Evolutionary conservation across 1,284 basidiomycete genomes (phyloP).

Genomic region (Heterobasidion irregulare): DNA sequence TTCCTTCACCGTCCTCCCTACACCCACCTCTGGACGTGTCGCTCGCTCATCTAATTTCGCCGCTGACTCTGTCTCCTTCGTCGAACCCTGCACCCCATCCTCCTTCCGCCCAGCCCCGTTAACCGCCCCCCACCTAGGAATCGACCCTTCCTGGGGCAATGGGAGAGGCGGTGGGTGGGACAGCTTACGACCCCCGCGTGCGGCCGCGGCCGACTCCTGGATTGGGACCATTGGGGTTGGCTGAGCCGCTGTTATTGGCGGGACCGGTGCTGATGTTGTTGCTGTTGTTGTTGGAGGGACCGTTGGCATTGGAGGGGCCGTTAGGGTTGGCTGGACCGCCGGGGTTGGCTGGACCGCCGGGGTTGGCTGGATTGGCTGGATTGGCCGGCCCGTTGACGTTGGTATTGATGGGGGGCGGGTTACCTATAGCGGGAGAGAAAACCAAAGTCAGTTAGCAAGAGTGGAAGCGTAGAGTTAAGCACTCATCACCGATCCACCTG

Average conservation of each 20-base stretch:
- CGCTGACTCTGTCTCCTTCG: background rate
- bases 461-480: constrained; percentile 8
- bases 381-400: background rate
- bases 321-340: background rate
- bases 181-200: constrained; percentile 2
- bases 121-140: background rate
- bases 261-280: background rate
- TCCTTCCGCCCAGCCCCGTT: background rate
- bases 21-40: background rate
- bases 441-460: constrained; percentile 8
- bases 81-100: background rate
- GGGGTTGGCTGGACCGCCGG: background rate
- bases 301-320: constrained; percentile 5
- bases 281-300: background rate
- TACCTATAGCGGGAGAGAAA: background rate
- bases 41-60: background rate
- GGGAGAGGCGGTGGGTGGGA: constrained; percentile 1
- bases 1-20: background rate
- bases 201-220: background rate
- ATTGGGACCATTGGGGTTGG: constrained; percentile 4
- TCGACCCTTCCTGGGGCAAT: constrained; percentile 1
- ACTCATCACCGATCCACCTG: constrained; percentile 15
- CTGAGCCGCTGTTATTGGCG: background rate
- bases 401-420: background rate
- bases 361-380: no score